A percentile compares a stretch with the other conserved stretches of the same genome.
Conservation (phyloP, 352 stramenopile species). For the Stramenopiles sp. region DNA sequence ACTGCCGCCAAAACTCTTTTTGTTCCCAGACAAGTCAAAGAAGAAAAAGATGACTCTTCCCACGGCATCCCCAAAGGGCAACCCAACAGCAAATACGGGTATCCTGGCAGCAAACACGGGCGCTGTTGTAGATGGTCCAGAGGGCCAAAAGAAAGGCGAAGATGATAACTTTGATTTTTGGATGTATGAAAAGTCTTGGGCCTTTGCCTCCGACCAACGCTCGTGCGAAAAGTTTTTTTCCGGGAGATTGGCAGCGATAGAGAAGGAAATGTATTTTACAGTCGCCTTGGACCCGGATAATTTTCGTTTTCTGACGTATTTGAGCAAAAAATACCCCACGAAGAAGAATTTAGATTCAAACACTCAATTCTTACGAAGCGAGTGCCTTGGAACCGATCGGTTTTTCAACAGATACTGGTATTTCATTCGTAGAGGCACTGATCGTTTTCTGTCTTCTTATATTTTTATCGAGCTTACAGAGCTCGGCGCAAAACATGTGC, state of each 20-base stretch:
- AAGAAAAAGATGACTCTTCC: too few relatives aligned
- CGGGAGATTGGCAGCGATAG: not conserved
- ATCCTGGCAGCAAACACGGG: not conserved
- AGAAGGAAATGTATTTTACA: not conserved
- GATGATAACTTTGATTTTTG: not conserved
- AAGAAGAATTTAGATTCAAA: too few relatives aligned
- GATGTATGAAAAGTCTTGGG: not conserved
- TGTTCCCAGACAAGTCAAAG: too few relatives aligned
- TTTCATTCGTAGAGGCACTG: too few relatives aligned
- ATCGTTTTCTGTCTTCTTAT: not conserved
- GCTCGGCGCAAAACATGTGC: not conserved
- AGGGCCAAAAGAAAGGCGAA: not conserved
- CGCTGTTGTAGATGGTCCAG: too few relatives aligned
- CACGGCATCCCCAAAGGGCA: not conserved
- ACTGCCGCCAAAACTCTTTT: not conserved
- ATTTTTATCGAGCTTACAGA: not conserved
- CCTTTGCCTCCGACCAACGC: not conserved
- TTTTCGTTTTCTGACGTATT: too few relatives aligned
- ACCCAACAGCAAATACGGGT: not conserved
- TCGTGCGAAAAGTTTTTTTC: too few relatives aligned
- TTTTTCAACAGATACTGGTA: not conserved
- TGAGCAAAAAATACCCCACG: not conserved
- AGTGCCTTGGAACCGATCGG: not conserved
- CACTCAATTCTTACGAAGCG: not conserved
- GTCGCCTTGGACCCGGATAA: too few relatives aligned